Evolutionary conservation across 495 filamentous ascomycete genomes (phyloP).

Genomic region (Aspergillus diversus): DNA sequence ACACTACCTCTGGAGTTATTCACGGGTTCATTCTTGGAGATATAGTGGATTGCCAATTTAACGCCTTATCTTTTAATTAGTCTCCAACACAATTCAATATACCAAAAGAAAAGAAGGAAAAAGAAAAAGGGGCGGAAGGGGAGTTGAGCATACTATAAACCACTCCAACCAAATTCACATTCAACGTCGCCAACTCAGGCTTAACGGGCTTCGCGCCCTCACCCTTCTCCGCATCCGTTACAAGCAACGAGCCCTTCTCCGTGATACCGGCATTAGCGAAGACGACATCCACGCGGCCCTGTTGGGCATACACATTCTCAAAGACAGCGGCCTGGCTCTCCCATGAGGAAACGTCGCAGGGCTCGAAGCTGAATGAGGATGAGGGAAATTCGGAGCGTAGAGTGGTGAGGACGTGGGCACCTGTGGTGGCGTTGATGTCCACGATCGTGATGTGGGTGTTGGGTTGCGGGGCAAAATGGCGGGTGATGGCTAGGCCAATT

Average conservation of each 20-base stretch:
- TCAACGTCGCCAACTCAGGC: conserved; percentile 44
- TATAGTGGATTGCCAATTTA: conserved; percentile 55
- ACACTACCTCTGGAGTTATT: conserved; percentile 45
- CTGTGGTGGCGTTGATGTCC: conserved; percentile 49
- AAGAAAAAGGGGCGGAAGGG: neutral
- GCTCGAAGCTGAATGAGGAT: conserved; percentile 42
- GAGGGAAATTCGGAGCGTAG: conserved; percentile 41
- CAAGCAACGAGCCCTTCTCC: conserved; percentile 44
- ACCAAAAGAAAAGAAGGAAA: neutral
- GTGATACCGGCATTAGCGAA: conserved; percentile 61
- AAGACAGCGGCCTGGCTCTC: conserved; percentile 50
- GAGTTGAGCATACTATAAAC: conserved; percentile 49
- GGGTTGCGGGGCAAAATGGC: conserved; percentile 50
- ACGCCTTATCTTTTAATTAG: conserved; percentile 36
- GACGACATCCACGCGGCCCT: conserved; percentile 51
- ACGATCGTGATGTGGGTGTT: conserved; percentile 52
- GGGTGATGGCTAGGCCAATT: conserved; percentile 54
- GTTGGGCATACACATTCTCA: conserved; percentile 39
- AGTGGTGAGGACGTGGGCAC: conserved; percentile 31
- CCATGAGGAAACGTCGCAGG: conserved; percentile 54
- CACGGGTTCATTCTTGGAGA: conserved; percentile 44
- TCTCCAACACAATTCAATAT: neutral
- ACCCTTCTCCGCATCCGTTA: conserved; percentile 16
- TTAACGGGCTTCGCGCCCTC: conserved; percentile 33
- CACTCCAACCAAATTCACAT: conserved; percentile 52